These are phyloP conservation scores for Suhomyces tanzawaensis DNA, from an alignment of 805 yeast species.

Conservation along the genomic window DNA sequence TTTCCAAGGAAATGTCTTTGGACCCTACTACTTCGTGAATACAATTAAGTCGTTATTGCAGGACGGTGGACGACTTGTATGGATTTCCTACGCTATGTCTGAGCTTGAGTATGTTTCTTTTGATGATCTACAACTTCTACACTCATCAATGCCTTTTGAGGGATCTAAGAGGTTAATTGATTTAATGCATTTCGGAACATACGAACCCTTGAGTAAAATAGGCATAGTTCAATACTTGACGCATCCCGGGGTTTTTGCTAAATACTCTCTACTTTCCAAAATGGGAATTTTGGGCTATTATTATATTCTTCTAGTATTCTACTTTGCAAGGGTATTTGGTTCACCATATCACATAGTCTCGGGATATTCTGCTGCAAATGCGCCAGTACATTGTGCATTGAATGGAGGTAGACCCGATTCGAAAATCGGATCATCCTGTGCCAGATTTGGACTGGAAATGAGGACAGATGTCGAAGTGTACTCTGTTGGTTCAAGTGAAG, in stretches of 20 bases:
- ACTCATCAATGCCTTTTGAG: conserved; percentile 72
- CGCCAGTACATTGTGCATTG: conserved; percentile 61
- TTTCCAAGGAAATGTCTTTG: conserved; percentile 92
- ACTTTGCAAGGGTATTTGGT: conserved; percentile 75
- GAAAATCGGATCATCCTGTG: conserved; percentile 19
- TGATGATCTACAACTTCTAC: conserved; percentile 69
- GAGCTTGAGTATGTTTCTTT: conserved; percentile 69
- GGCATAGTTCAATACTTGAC: conserved; percentile 73
- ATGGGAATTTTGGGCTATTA: conserved; percentile 67
- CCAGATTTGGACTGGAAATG: conserved; percentile 77
- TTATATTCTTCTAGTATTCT: conserved; percentile 81
- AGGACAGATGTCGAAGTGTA: conserved; percentile 59
- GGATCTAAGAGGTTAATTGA: conserved; percentile 88
- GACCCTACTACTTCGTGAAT: conserved; percentile 82
- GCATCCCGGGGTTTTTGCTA: conserved; percentile 91
- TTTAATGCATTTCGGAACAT: conserved; percentile 73
- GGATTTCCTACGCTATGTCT: conserved; percentile 86
- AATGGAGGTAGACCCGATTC: conserved; percentile 54
- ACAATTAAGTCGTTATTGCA: conserved; percentile 54
- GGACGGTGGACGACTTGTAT: conserved; percentile 58
- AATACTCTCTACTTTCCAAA: conserved; percentile 69
- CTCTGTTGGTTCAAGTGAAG: conserved; percentile 60
- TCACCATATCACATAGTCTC: conserved; percentile 88
- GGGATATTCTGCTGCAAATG: conserved; percentile 85
- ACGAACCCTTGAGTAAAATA: conserved; percentile 44